Conservation (phyloP, 768 basidiomycete species). For the Xerocomellus chrysenteron region DNA sequence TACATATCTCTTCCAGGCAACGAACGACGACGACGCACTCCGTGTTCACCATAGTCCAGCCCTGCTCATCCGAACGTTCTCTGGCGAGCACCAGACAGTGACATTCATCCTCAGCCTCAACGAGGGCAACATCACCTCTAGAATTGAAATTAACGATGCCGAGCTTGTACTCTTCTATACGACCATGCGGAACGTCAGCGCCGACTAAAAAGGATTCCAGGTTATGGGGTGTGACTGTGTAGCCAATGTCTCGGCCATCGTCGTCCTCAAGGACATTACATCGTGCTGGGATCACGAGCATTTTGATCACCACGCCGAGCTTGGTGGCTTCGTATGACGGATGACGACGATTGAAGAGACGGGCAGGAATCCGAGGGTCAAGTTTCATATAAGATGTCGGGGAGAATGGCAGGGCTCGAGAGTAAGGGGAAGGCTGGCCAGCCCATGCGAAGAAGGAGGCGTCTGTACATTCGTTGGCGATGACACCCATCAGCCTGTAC, state of each 20-base stretch:
- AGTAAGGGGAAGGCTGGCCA: constrained; percentile 7
- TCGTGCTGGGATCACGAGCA: constrained; percentile 8
- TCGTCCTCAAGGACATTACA: constrained; percentile 7
- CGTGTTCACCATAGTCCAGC: constrained; percentile 14
- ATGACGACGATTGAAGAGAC: not conserved
- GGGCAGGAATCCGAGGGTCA: not conserved
- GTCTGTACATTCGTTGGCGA: constrained; percentile 10
- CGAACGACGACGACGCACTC: constrained; percentile 14
- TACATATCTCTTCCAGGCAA: constrained; percentile 5
- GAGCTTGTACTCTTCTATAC: constrained; percentile 4
- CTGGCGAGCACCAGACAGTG: constrained; percentile 8
- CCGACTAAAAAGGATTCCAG: constrained; percentile 6
- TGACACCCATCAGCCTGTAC: constrained; percentile 16
- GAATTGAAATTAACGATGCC: constrained; percentile 8
- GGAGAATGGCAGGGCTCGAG: constrained; percentile 8
- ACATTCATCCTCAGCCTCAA: not conserved
- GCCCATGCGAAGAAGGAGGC: constrained; percentile 11
- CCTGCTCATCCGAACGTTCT: constrained; percentile 1
- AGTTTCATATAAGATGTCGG: constrained; percentile 4
- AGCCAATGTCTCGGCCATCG: constrained; percentile 8
- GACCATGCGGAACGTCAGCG: constrained; percentile 1
- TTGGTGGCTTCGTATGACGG: constrained; percentile 12
- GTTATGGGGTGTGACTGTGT: constrained; percentile 1
- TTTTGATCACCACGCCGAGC: constrained; percentile 5
- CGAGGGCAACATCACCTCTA: not conserved